Base-by-base conservation (phyloP, 176 grass and related monocot species). In the Hyparrhenia diplandra region DNA sequence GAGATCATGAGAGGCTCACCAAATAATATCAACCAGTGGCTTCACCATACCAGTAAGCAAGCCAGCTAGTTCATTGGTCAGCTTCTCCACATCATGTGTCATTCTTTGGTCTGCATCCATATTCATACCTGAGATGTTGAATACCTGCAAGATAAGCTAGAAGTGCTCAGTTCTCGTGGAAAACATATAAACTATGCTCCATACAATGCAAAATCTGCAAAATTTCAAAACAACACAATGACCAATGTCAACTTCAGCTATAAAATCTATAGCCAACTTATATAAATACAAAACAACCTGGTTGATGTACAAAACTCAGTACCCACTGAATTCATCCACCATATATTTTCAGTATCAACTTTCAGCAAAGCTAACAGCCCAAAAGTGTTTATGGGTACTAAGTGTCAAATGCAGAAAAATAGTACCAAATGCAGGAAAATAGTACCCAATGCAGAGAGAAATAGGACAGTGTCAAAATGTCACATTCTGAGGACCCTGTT, bases 101-200 rank as follows among this genome's bases (percentile, higher is more conserved):
- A 98, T 83, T 81, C 96, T 95, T 79, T 98, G 96, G 76, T 98
- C 96, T 78, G 96, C 96, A 91, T 98, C 96, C 80, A 98, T 87
- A 79, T 49, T 77, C 72, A 81, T 80, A 64, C 88, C 88, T 59
- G 92, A 84, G 80, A 95, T 93, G 72, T 95, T 87, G 74, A 98
- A 98, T 73, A 98, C 92, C 87, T 89, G 78, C 25, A 68, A 75
- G 42, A 66, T 28, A 66, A 55, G 13, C 4, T 72, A 1, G 25
- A 72, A 71, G 8, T 59, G 36, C 20, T 82, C 60, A 80, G 66
- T 46, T 45, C 55, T 25, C 12, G 3, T 57, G 70, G 71, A 25
- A 57, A 40, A 67, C 20, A 70, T 31, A 87, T 13, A 77, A 18
- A 73, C 21, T 8, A 31, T 10, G 2, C 23, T 11, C 17, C 43